Conservation (phyloP, 306 rosid genomes). For the Mucuna pruriens region DNA sequence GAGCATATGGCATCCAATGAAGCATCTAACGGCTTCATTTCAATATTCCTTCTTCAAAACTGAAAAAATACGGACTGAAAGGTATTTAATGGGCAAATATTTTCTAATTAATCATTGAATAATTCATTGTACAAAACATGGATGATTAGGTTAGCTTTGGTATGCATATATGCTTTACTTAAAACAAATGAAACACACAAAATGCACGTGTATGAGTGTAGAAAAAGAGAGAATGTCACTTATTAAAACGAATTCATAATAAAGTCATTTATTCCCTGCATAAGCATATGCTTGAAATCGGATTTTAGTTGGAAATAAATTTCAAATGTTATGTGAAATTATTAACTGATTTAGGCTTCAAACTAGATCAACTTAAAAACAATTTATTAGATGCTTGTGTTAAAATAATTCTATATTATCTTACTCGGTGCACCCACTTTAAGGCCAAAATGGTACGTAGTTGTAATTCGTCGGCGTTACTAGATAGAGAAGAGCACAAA, state of each 20-base stretch:
- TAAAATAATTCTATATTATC: slow-evolving; percentile 7
- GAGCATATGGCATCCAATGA: slow-evolving; percentile 47
- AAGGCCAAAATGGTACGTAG: slow-evolving; percentile 9
- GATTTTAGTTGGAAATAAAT: slow-evolving; percentile 16
- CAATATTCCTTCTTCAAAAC: not conserved
- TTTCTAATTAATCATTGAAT: slow-evolving; percentile 7
- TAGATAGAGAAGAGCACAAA: slow-evolving; percentile 19
- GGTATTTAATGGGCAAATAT: not conserved
- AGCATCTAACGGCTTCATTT: slow-evolving; percentile 17
- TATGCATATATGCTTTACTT: not conserved
- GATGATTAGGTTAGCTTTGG: slow-evolving; percentile 4
- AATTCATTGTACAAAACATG: not conserved
- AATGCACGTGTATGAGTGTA: slow-evolving; percentile 33
- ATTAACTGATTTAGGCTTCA: not conserved
- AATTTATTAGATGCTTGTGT: not conserved
- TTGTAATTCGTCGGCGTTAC: not conserved
- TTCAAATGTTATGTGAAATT: not conserved
- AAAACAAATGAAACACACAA: not conserved
- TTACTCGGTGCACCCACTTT: not conserved
- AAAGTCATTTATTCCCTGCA: slow-evolving; percentile 44
- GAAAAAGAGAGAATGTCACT: slow-evolving; percentile 1
- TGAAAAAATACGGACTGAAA: not conserved
- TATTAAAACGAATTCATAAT: slow-evolving; percentile 31
- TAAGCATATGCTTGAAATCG: slow-evolving; percentile 30
- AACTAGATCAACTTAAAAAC: not conserved